Percentiles rank a stretch among this genome's conserved stretches.
Conservation (phyloP, 2,329 filamentous ascomycete species). For the Sporothrix sp. region DNA sequence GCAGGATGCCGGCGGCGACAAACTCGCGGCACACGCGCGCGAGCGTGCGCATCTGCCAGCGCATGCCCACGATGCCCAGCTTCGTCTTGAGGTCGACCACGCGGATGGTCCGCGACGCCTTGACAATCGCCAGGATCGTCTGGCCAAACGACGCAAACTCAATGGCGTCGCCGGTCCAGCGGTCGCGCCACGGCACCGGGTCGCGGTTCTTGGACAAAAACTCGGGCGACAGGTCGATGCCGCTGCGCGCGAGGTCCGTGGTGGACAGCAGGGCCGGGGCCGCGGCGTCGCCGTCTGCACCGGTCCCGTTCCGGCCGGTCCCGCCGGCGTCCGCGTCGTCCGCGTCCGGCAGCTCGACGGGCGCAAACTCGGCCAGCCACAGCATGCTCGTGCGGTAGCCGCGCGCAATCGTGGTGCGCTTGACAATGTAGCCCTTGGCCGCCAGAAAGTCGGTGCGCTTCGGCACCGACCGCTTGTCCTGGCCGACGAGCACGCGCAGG, state of each 20-base stretch:
- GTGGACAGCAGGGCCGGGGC: not conserved
- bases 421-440: conserved; percentile 52
- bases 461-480: conserved; percentile 55
- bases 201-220: conserved; percentile 34
- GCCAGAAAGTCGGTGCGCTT: conserved; percentile 50
- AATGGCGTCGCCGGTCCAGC: conserved; percentile 49
- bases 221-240: conserved; percentile 25
- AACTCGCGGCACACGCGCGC: conserved; percentile 50
- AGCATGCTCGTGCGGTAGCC: conserved; percentile 54
- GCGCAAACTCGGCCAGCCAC: conserved; percentile 49
- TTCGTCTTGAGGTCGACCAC: conserved; percentile 49
- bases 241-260: conserved; percentile 4
- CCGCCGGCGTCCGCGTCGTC: conserved; percentile 8
- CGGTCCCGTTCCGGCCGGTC: not conserved
- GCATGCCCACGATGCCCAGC: conserved; percentile 43
- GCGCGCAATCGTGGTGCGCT: conserved; percentile 48
- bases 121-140: conserved; percentile 46
- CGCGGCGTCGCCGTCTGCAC: not conserved
- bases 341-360: conserved; percentile 30
- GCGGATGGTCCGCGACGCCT: conserved; percentile 49
- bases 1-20: conserved; percentile 44
- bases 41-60: conserved; percentile 51
- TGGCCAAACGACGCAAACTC: conserved; percentile 49
- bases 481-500: conserved; percentile 45
- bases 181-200: conserved; percentile 44